These are phyloP conservation scores for Saprolegnia parasitica DNA, from an alignment of 352 stramenopile genomes.

Conservation along the genomic window DNA sequence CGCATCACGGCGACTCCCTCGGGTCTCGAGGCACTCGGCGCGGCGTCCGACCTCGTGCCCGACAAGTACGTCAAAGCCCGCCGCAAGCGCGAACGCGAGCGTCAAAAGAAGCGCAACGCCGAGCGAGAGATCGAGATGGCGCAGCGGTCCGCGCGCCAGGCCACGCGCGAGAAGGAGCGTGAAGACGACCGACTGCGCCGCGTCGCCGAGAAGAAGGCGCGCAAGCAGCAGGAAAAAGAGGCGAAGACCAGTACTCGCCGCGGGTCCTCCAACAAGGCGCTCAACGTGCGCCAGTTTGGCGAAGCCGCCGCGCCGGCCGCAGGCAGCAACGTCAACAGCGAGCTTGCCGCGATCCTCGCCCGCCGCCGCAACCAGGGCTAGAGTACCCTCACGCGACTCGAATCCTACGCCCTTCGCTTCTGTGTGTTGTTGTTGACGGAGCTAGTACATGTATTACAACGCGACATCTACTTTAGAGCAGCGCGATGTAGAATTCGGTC, in stretches of 20 bases:
- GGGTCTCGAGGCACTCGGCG: background rate
- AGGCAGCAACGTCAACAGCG: conserved; percentile 55
- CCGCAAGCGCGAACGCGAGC: conserved; percentile 76
- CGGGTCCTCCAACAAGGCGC: conserved; percentile 34
- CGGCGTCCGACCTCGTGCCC: conserved; percentile 37
- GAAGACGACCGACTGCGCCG: conserved; percentile 70
- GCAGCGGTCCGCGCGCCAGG: conserved; percentile 60
- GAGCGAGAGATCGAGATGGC: conserved; percentile 73
- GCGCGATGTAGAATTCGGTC: no score
- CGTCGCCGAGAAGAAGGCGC: conserved; percentile 83
- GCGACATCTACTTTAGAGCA: no score
- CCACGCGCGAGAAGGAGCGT: conserved; percentile 53
- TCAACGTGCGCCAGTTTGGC: conserved; percentile 67
- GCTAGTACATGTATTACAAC: no score
- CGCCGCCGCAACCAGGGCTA: conserved; percentile 39
- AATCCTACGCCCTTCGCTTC: no score
- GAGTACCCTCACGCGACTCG: no score
- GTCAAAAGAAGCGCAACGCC: conserved; percentile 63
- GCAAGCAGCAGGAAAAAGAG: conserved; percentile 76
- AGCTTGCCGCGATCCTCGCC: conserved; percentile 74
- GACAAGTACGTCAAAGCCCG: conserved; percentile 84
- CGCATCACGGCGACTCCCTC: conserved; percentile 38
- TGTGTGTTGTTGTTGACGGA: no score
- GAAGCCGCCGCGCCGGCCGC: conserved; percentile 44
- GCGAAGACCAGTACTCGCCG: conserved; percentile 34